phyloP scores from a whole-genome alignment of 139 green algal genomes.

The Spirogloea muscicola region DNA sequence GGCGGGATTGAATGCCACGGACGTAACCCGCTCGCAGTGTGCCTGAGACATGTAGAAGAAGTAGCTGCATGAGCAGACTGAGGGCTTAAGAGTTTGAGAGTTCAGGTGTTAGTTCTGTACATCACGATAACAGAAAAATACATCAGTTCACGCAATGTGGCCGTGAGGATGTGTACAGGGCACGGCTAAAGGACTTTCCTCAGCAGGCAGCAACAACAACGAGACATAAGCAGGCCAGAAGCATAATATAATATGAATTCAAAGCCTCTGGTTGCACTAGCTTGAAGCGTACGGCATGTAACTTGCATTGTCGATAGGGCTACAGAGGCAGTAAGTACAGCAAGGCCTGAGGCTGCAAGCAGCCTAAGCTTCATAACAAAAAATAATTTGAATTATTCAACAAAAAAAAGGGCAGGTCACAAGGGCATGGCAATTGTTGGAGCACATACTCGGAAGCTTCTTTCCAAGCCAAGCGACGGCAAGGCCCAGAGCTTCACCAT shows the following conservation, averaged over 20 bases:
- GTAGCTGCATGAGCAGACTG: neutral
- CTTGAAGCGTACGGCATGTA: no score
- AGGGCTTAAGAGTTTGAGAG: neutral
- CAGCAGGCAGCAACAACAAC: no score
- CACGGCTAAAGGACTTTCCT: neutral
- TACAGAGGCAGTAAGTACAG: neutral
- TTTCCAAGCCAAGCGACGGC: neutral
- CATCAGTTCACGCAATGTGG: neutral
- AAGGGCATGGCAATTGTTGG: neutral
- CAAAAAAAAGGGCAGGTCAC: neutral
- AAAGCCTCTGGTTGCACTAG: no score
- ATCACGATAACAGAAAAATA: neutral
- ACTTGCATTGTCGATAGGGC: no score
- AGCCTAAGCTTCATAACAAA: neutral
- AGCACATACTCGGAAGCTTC: neutral
- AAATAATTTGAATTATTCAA: neutral
- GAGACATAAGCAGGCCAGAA: no score
- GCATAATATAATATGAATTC: no score
- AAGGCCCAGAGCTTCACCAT: slow-evolving; percentile 67
- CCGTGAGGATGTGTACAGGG: neutral
- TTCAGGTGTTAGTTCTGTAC: no score
- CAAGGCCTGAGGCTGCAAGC: neutral
- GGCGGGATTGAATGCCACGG: slow-evolving; percentile 80
- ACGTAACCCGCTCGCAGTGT: slow-evolving; percentile 72
- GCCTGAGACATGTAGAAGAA: slow-evolving; percentile 7